Evolutionary conservation across 345 rosid species (phyloP), one percentile per base, ranked within the genome.

Genomic region (Eucalyptus cloeziana): DNA sequence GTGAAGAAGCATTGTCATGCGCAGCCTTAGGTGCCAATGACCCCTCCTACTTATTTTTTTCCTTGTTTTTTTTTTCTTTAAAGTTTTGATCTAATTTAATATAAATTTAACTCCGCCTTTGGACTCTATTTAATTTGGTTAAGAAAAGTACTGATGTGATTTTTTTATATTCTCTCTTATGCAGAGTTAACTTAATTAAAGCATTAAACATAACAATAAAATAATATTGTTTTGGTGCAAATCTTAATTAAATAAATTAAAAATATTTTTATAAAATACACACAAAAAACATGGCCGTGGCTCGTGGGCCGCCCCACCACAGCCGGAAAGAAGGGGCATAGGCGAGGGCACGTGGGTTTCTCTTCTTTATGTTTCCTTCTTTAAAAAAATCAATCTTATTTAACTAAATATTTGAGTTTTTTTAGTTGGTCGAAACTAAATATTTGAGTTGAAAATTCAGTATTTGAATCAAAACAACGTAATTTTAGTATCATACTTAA

Each of bases 11-110:
- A 1, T 49, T 49, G 50, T 49, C 50, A 49, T 49, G 50, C 2
- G 2, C 1, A 37, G 40, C 40, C 40, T 37, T 37, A 37, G 2
- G 56, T 1, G 10, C 56, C 0, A 19, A 0, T 52, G 56, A 19
- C 56, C 56, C 4, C 24, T 52, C 56, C 24, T 19, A 7, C 24
- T 52, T 52, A 19, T 52, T 24, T 52, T 52, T 52, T 51, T 52
- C 2, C 8, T 7, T 52, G 1, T 52, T 52, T 52, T 52, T 52
- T 52, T 49, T 1, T 17, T 50, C 19, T 51, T 51, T 3, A 7
- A 1, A 51, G 17, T 17, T 49, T 49, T 19, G 19, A 52, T 52
- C 1, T 52, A 52, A 52, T 19, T 52, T 7, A 52, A 19, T 52
- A 19, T 52, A 52, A 52, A 52, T 52, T 7, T 52, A 52, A 52